Percentiles rank a stretch among this genome's conserved stretches.
phyloP scores from a whole-genome alignment of 106 monocot species.

The Dendrobium officinale region DNA sequence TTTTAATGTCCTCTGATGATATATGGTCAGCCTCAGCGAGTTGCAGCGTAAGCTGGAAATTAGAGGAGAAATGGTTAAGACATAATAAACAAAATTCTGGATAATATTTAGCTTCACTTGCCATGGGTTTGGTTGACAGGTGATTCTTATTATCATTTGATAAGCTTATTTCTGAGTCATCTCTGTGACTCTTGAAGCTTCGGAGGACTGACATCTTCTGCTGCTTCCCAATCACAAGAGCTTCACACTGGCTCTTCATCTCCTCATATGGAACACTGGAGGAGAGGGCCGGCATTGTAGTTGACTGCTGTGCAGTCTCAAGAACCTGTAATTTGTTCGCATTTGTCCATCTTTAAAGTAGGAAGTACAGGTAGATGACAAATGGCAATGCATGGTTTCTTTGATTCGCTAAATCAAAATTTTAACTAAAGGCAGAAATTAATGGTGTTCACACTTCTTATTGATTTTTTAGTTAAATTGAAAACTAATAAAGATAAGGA shows the following conservation, averaged over 20 bases:
- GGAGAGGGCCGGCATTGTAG: slow-evolving; percentile 30
- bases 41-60: slow-evolving; percentile 10
- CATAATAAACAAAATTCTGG: not conserved
- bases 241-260: slow-evolving; percentile 92
- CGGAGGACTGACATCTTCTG: slow-evolving; percentile 91
- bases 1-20: slow-evolving; percentile 8
- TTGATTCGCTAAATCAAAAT: not conserved
- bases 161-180: slow-evolving; percentile 8
- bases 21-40: slow-evolving; percentile 11
- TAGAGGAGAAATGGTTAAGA: not conserved
- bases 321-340: slow-evolving; percentile 46
- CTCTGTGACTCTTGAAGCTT: slow-evolving; percentile 59
- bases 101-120: slow-evolving; percentile 11
- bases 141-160: not conserved
- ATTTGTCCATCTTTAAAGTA: not conserved
- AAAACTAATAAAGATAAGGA: too few relatives aligned
- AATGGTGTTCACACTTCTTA: too few relatives aligned
- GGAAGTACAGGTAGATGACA: not conserved
- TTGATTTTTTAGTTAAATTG: too few relatives aligned
- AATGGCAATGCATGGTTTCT: not conserved
- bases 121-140: slow-evolving; percentile 18
- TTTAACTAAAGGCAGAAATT: not conserved
- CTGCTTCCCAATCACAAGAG: slow-evolving; percentile 80
- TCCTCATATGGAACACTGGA: slow-evolving; percentile 80
- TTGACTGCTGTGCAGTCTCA: slow-evolving; percentile 67